These are phyloP conservation scores for Wolfiporia cocos DNA, from an alignment of 1,284 basidiomycete genomes.

Conservation along the genomic window DNA sequence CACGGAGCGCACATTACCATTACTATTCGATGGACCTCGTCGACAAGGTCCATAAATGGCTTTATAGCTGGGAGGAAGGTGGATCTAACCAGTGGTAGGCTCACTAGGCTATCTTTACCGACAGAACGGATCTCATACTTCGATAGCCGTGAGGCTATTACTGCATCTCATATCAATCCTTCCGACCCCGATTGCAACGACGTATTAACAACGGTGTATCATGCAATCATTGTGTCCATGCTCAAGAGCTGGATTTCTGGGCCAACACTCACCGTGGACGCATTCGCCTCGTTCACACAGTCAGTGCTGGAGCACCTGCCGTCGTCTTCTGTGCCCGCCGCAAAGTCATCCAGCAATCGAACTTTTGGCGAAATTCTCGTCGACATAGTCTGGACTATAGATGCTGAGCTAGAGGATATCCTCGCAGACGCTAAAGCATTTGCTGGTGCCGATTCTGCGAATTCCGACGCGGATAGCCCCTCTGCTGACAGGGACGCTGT, in stretches of 20 bases:
- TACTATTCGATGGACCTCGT: conserved; percentile 30
- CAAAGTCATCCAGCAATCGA: conserved; percentile 31
- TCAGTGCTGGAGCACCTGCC: conserved; percentile 56
- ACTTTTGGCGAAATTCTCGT: conserved; percentile 64
- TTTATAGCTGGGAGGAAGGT: conserved; percentile 45
- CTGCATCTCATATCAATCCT: conserved; percentile 49
- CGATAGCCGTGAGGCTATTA: conserved; percentile 50
- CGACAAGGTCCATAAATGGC: conserved; percentile 17
- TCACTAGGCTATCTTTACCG: background rate
- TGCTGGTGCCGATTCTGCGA: conserved; percentile 14
- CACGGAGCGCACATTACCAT: too few relatives aligned
- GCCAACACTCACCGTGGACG: conserved; percentile 37
- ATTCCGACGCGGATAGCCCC: conserved; percentile 12
- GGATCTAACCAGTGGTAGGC: conserved; percentile 58
- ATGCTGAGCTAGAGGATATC: conserved; percentile 69
- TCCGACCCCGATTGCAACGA: conserved; percentile 45
- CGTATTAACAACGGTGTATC: conserved; percentile 55
- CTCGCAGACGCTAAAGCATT: conserved; percentile 49
- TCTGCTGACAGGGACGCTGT: conserved; percentile 16
- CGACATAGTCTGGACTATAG: conserved; percentile 75
- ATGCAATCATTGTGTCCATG: conserved; percentile 55
- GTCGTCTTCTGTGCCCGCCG: conserved; percentile 45
- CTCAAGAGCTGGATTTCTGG: conserved; percentile 49
- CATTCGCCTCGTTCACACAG: conserved; percentile 56
- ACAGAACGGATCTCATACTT: conserved; percentile 12